Conservation (phyloP, 2,329 filamentous ascomycete genomes). For the Talaromyces sp. region DNA sequence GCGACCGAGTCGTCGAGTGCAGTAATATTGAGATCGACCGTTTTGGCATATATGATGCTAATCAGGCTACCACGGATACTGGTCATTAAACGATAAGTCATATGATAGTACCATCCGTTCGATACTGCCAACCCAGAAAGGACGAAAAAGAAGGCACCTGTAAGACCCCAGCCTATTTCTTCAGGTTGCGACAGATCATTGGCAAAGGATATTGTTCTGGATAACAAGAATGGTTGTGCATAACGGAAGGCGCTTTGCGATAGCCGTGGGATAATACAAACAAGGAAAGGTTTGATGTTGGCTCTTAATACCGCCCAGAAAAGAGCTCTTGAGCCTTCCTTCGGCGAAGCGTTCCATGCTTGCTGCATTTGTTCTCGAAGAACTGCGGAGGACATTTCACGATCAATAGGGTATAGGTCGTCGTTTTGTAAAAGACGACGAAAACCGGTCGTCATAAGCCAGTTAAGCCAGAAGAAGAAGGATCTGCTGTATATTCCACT, state of each 20-base stretch:
- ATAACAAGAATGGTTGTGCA: slow-evolving; percentile 28
- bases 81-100: slow-evolving; percentile 42
- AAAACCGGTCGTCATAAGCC: slow-evolving; percentile 46
- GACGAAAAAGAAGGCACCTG: slow-evolving; percentile 43
- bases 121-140: slow-evolving; percentile 44
- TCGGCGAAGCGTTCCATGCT: not conserved
- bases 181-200: slow-evolving; percentile 22
- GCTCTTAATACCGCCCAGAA: slow-evolving; percentile 13
- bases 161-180: slow-evolving; percentile 42
- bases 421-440: not conserved
- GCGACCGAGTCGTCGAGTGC: slow-evolving; percentile 37
- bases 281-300: slow-evolving; percentile 8
- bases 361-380: slow-evolving; percentile 7
- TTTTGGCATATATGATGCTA: slow-evolving; percentile 50
- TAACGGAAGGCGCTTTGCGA: slow-evolving; percentile 25
- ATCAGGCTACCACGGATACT: slow-evolving; percentile 45
- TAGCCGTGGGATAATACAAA: slow-evolving; percentile 22
- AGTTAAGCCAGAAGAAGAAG: slow-evolving; percentile 51
- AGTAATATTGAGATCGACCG: slow-evolving; percentile 30
- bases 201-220: slow-evolving; percentile 23
- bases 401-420: slow-evolving; percentile 15
- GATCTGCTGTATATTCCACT: slow-evolving; percentile 45
- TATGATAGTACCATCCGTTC: slow-evolving; percentile 42
- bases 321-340: slow-evolving; percentile 10
- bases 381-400: slow-evolving; percentile 14